Conservation (phyloP, 2,329 filamentous ascomycete species). For the Triangularia verruculosa region DNA sequence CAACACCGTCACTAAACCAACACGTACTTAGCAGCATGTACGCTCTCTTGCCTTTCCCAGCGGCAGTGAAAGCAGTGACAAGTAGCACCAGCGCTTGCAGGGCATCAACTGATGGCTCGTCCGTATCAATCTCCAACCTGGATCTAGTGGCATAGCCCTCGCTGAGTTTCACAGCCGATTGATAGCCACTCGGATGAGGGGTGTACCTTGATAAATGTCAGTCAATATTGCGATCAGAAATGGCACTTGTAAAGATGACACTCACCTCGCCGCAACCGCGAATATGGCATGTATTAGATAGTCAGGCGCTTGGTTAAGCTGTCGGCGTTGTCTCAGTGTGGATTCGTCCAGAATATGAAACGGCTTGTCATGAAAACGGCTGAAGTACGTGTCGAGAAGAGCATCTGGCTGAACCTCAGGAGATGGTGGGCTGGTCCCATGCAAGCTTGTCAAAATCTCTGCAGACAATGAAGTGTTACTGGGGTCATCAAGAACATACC, state of each 20-base stretch:
- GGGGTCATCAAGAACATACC: slow-evolving; percentile 31
- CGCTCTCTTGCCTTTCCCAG: slow-evolving; percentile 77
- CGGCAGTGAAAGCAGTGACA: slow-evolving; percentile 70
- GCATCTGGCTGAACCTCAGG: slow-evolving; percentile 54
- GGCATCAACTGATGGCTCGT: slow-evolving; percentile 76
- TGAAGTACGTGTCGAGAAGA: slow-evolving; percentile 76
- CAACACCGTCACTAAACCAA: background rate
- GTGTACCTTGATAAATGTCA: slow-evolving; percentile 57
- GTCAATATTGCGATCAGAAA: slow-evolving; percentile 18
- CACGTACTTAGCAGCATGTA: slow-evolving; percentile 76
- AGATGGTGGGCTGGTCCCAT: slow-evolving; percentile 42
- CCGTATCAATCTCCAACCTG: slow-evolving; percentile 68
- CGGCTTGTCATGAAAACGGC: slow-evolving; percentile 75
- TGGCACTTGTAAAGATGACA: background rate
- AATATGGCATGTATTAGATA: slow-evolving; percentile 57
- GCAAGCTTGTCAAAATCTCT: background rate
- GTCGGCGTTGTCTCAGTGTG: slow-evolving; percentile 67
- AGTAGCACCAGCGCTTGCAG: slow-evolving; percentile 74
- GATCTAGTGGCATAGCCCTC: slow-evolving; percentile 71
- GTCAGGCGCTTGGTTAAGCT: slow-evolving; percentile 61
- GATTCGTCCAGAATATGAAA: slow-evolving; percentile 79
- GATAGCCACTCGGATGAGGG: slow-evolving; percentile 63
- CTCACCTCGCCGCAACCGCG: slow-evolving; percentile 61
- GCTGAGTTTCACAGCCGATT: slow-evolving; percentile 64
- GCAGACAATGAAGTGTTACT: background rate